Evolutionary conservation across 306 rosid genomes (phyloP), one percentile per base, ranked within the genome.

Genomic region (Pterocarpus macrocarpus): DNA sequence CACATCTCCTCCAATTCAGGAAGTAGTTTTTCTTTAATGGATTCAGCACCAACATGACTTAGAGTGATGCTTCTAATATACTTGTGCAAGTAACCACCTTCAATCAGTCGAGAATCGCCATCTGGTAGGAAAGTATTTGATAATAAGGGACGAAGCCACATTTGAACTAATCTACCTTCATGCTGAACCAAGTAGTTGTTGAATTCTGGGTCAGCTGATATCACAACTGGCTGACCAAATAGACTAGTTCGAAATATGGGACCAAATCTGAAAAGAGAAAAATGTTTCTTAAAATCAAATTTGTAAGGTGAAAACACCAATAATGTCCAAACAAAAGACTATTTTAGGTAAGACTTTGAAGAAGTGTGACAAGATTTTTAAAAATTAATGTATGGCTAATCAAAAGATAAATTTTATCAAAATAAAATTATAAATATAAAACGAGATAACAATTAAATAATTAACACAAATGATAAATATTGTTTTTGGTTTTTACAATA

Each of bases 211-310:
- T 67, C 52, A 8, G 34, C 35, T 16, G 72, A 39, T 39, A 67
- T 22, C n/a, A 67, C 52, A 8, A 41, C 33, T 67, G 72, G 72
- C 4, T 43, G 35, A 67, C 72, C 55, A 67, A 67, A 67, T 10
- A 67, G 34, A 41, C 52, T 41, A 38, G 72, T 67, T 41, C 55
- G 72, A 67, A 67, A 67, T 1, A 67, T 67, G 33, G 72, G 72
- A 10, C 72, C 72, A 41, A 15, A 67, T 43, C 72, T 67, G 72
- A 41, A 64, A 64, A 11, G 4, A 3, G 15, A 67, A 38, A n/a
- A 53, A n/a, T 13, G 58, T n/a, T 10, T 0, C 5, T 7, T 7
- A 49, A 12, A 11, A 11, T 11, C 4, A 11, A 2, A 49, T 11
- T 49, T 2, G 5, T 14, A 10, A 12, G 16, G 3, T 13, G 15